phyloP scores from a whole-genome alignment of 306 rosid genomes.

The Trifolium pratense region DNA sequence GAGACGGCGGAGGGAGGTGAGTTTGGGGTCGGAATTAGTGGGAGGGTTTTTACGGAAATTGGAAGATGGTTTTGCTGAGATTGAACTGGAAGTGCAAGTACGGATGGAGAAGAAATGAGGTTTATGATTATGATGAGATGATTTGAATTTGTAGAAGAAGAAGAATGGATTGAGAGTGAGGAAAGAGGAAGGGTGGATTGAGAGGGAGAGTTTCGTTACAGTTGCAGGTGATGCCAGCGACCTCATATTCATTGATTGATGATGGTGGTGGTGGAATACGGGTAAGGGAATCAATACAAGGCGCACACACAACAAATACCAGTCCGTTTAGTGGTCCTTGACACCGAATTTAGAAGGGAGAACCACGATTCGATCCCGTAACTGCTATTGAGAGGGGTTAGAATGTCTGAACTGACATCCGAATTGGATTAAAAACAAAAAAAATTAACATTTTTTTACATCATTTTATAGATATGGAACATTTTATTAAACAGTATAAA shows the following conservation, averaged over 20 bases:
- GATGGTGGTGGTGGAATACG: neutral
- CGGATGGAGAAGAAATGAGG: conserved; percentile 43
- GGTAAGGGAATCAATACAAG: neutral
- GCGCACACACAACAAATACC: neutral
- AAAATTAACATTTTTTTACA: too few relatives aligned
- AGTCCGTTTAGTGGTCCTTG: too few relatives aligned
- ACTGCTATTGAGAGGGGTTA: too few relatives aligned
- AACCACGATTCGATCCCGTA: too few relatives aligned
- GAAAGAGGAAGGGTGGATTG: conserved; percentile 32
- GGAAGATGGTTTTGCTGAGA: conserved; percentile 77
- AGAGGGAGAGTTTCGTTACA: conserved; percentile 45
- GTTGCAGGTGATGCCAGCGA: conserved; percentile 42
- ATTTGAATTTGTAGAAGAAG: conserved; percentile 42
- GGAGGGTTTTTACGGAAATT: conserved; percentile 48
- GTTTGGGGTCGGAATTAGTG: conserved; percentile 66
- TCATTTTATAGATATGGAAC: too few relatives aligned
- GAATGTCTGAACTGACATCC: too few relatives aligned
- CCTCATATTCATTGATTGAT: conserved; percentile 39
- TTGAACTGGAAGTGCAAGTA: conserved; percentile 65
- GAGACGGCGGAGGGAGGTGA: conserved; percentile 69
- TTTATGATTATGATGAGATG: neutral
- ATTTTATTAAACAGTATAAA: too few relatives aligned
- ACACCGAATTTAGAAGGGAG: too few relatives aligned
- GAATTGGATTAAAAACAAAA: too few relatives aligned
- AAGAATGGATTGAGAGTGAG: conserved; percentile 30